Base-by-base conservation (phyloP, 805 yeast genomes). In the Myxozyma vanderwaltii region DNA sequence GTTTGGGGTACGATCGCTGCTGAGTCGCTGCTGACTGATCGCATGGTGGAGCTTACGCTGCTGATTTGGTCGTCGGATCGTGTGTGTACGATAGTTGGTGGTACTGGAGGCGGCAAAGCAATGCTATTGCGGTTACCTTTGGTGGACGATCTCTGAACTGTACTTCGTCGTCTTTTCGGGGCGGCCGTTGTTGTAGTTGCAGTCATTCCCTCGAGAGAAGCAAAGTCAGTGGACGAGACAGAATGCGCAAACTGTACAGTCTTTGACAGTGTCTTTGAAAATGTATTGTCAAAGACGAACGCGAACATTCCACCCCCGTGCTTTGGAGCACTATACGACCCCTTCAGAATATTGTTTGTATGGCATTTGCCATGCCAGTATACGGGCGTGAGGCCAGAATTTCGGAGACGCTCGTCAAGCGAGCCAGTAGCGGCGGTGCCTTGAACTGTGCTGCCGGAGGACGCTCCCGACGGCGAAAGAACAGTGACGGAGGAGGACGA, bases 211-310 rank as follows among this genome's bases (percentile, higher is more conserved):
- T 64, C 56, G 12, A 52, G 10, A 7, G 58, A 54, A 10, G 47
- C 51, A 5, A 65, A 46, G 8, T 53, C 59, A n/a, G 48, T 49
- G 3, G 40, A n/a, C 19, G 43, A 19, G 23, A 61, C 54, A 19
- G 59, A 53, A 36, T 54, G 59, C 15, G 65, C 81, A 72, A 91
- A 91, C 57, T 85, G 77, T 1, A 92, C 84, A 60, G 87, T 89
- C 72, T 92, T 94, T 48, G 90, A 85, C 23, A 85, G 86, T 33
- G 86, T 89, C 69, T 88, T 90, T 33, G 96, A 86, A 67, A 91
- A 89, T 0, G 96, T 87, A 74, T 92, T 92, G 74, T 92, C 98
- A 69, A 92, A 87, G 26, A 94, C 86, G 71, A 92, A 88, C 0
- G 97, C 97, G 73, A 82, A 87, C 68, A 86, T 81, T 1, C 92